Evolutionary conservation across 768 basidiomycete species (phyloP).

Genomic region (Lepiota brunneoincarnata): DNA sequence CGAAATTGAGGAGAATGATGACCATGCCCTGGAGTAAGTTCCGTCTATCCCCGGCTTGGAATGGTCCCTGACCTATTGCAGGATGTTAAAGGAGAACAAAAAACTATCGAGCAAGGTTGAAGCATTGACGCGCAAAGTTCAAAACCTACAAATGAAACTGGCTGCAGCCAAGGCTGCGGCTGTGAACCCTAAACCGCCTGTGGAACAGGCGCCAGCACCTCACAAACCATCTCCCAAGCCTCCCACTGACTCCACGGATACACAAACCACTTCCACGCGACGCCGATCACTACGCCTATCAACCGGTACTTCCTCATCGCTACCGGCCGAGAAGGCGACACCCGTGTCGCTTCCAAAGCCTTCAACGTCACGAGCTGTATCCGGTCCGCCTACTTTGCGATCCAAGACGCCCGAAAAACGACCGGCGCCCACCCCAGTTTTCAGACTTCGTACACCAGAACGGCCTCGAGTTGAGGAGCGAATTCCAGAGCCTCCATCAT

Average conservation of each 20-base stretch:
- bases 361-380: slow-evolving; percentile 32
- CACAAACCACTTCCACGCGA: slow-evolving; percentile 16
- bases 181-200: slow-evolving; percentile 7
- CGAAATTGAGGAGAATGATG: slow-evolving; percentile 85
- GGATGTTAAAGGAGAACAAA: slow-evolving; percentile 80
- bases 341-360: slow-evolving; percentile 18
- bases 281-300: slow-evolving; percentile 26
- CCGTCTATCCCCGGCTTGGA: slow-evolving; percentile 2
- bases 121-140: slow-evolving; percentile 67
- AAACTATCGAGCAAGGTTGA: slow-evolving; percentile 71
- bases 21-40: slow-evolving; percentile 73
- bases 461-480: slow-evolving; percentile 23
- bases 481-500: slow-evolving; percentile 28
- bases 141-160: slow-evolving; percentile 67
- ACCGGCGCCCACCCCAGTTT: slow-evolving; percentile 36
- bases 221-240: slow-evolving; percentile 14
- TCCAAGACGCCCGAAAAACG: slow-evolving; percentile 55
- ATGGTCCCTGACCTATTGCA: slow-evolving; percentile 25
- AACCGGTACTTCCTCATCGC: slow-evolving; percentile 16
- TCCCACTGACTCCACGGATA: slow-evolving; percentile 9
- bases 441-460: slow-evolving; percentile 55
- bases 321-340: slow-evolving; percentile 15
- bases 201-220: not conserved
- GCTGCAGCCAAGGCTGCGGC: slow-evolving; percentile 44
- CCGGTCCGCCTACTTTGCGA: slow-evolving; percentile 41